Evolutionary conservation across 768 basidiomycete species (phyloP).

Genomic region (Phallus indusiatus): DNA sequence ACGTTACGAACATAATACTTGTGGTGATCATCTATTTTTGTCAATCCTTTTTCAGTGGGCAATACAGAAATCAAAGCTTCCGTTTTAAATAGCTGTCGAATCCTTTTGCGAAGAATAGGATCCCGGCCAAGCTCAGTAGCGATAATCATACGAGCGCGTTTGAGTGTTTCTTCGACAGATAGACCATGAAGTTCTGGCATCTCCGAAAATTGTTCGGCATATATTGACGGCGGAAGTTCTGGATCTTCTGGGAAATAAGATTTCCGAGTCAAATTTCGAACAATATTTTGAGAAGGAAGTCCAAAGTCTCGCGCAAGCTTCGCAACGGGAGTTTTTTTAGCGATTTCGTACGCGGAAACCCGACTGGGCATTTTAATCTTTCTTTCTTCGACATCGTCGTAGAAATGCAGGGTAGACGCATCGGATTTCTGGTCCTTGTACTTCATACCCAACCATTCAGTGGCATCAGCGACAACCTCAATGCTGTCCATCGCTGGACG

Average conservation of each 20-base stretch:
- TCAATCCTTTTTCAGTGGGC: constrained; percentile 77
- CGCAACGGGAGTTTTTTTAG: constrained; percentile 68
- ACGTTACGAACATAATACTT: constrained; percentile 31
- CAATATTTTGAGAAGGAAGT: constrained; percentile 70
- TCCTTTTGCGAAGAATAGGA: constrained; percentile 70
- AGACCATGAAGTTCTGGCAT: constrained; percentile 50
- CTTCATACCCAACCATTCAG: constrained; percentile 84
- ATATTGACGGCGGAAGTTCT: constrained; percentile 65
- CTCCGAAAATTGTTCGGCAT: constrained; percentile 81
- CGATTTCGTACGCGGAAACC: constrained; percentile 73
- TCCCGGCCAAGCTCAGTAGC: constrained; percentile 90
- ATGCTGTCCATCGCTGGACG: constrained; percentile 62
- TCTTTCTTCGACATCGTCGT: constrained; percentile 50
- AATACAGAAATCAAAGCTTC: constrained; percentile 69
- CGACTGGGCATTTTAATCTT: constrained; percentile 79
- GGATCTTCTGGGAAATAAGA: constrained; percentile 71
- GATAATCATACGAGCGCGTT: constrained; percentile 72
- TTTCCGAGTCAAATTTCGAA: constrained; percentile 56
- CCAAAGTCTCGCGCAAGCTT: constrained; percentile 86
- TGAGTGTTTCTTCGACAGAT: constrained; percentile 57
- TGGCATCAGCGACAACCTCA: constrained; percentile 83
- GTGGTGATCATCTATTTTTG: constrained; percentile 36
- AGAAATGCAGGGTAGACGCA: constrained; percentile 51
- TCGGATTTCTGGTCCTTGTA: constrained; percentile 68
- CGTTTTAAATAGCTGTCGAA: constrained; percentile 65